Percentiles rank a stretch among this genome's conserved stretches.
These are phyloP conservation scores for Leptomonas seymouri DNA, from an alignment of 208 protist genomes.

Conservation along the genomic window DNA sequence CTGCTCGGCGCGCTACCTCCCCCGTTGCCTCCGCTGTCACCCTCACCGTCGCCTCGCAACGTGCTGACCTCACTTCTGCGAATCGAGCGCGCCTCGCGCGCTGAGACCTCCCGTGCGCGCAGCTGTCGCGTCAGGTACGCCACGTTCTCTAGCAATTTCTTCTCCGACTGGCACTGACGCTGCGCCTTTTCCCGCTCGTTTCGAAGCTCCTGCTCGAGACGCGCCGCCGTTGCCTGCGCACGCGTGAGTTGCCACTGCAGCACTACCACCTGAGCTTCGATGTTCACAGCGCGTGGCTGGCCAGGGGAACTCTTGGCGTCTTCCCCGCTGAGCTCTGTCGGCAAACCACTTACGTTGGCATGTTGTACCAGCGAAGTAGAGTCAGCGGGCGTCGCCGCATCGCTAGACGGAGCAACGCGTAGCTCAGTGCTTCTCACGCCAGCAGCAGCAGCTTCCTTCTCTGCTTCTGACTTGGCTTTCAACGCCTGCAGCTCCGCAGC, in stretches of 20 bases:
- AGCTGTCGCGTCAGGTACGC: constrained; percentile 43
- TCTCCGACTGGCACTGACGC: constrained; percentile 39
- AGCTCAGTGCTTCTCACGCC: neutral
- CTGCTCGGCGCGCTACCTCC: constrained; percentile 9
- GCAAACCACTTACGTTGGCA: neutral
- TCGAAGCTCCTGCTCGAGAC: constrained; percentile 37
- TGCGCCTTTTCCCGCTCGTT: constrained; percentile 38
- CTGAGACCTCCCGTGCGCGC: constrained; percentile 37
- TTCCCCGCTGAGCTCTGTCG: neutral
- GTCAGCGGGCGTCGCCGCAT: neutral
- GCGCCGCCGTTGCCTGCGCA: constrained; percentile 22
- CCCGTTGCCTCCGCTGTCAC: constrained; percentile 3
- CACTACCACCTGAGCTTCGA: constrained; percentile 12
- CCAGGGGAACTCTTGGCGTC: constrained; percentile 1
- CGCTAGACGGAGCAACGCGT: neutral
- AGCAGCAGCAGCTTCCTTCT: neutral
- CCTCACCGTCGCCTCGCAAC: constrained; percentile 8
- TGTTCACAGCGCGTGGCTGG: constrained; percentile 7
- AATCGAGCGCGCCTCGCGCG: constrained; percentile 34
- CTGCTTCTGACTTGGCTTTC: neutral
- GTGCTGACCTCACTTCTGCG: constrained; percentile 28
- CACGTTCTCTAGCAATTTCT: constrained; percentile 53
- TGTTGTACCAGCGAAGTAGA: constrained; percentile 4
- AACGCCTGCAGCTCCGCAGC: constrained; percentile 1
- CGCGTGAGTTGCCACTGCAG: constrained; percentile 17